Evolutionary conservation across 2,329 filamentous ascomycete species (phyloP).

Genomic region (Aspergillus hiratsukae): DNA sequence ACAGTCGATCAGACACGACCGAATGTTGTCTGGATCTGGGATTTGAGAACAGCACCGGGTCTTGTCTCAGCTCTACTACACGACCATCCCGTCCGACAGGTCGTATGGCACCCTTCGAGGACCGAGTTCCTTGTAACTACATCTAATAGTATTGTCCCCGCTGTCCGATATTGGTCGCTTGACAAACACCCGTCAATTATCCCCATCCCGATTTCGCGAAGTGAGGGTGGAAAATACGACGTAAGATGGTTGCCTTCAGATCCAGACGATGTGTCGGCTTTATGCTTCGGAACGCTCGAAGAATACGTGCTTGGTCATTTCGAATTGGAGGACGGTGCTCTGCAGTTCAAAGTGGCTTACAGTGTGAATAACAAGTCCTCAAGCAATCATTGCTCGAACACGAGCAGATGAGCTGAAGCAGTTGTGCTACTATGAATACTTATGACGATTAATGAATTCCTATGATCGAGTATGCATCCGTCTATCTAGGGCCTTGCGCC

Average conservation of each 20-base stretch:
- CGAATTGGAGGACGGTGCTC: constrained; percentile 15
- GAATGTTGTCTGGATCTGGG: constrained; percentile 46
- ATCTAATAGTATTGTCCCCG: constrained; percentile 28
- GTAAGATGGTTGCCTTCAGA: constrained; percentile 26
- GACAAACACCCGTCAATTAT: constrained; percentile 26
- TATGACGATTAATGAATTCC: neutral
- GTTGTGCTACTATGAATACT: neutral
- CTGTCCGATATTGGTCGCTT: constrained; percentile 32
- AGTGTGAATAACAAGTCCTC: constrained; percentile 21
- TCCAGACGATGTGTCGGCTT: constrained; percentile 18
- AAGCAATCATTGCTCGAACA: constrained; percentile 14
- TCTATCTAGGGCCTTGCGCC: too few species aligned
- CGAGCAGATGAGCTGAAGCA: constrained; percentile 13
- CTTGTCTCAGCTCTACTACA: constrained; percentile 39
- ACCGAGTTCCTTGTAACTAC: constrained; percentile 37
- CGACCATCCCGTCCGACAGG: constrained; percentile 37
- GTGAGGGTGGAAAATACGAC: constrained; percentile 34
- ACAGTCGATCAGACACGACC: constrained; percentile 38
- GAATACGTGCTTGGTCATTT: constrained; percentile 33
- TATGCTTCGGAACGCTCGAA: constrained; percentile 35
- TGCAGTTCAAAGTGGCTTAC: constrained; percentile 26
- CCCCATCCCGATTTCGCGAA: constrained; percentile 27
- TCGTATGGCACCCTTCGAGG: constrained; percentile 37
- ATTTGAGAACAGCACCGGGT: constrained; percentile 23
- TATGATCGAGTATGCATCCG: neutral